Evolutionary conservation across 768 basidiomycete genomes (phyloP).

Genomic region (Hygrocybe punicea): DNA sequence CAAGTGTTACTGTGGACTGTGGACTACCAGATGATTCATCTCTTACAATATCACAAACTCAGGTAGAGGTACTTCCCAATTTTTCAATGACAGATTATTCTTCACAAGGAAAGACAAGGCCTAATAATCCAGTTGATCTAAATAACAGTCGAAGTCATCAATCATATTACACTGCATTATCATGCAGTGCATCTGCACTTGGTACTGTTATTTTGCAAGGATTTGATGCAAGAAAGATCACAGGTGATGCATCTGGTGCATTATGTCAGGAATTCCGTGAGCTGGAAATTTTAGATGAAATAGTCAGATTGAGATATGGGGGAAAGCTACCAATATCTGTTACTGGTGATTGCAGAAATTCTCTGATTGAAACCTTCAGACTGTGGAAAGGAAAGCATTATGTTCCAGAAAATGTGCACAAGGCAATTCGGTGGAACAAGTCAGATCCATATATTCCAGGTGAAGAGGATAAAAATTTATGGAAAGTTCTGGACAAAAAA

Average conservation of each 20-base stretch:
- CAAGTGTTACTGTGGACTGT: slow-evolving; percentile 5
- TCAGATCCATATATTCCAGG: slow-evolving; percentile 12
- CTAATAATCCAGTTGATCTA: slow-evolving; percentile 26
- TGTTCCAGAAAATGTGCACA: slow-evolving; percentile 16
- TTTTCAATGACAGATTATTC: slow-evolving; percentile 34
- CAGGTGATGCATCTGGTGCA: slow-evolving; percentile 18
- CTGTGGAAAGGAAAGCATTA: slow-evolving; percentile 19
- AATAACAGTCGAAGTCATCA: slow-evolving; percentile 22
- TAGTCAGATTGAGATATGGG: slow-evolving; percentile 26
- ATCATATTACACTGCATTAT: slow-evolving; percentile 32
- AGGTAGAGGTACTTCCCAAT: slow-evolving; percentile 16
- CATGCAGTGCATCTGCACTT: slow-evolving; percentile 18
- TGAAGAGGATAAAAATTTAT: neutral
- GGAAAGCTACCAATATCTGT: slow-evolving; percentile 14
- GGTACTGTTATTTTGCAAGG: slow-evolving; percentile 29
- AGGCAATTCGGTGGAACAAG: slow-evolving; percentile 16
- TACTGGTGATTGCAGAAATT: slow-evolving; percentile 16
- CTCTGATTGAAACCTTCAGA: slow-evolving; percentile 20
- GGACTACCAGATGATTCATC: slow-evolving; percentile 12
- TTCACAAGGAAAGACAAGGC: slow-evolving; percentile 33
- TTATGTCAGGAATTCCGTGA: slow-evolving; percentile 36
- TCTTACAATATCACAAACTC: slow-evolving; percentile 17
- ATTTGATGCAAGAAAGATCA: slow-evolving; percentile 16
- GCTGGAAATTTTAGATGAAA: slow-evolving; percentile 35
- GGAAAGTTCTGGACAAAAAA: neutral